Conservation (phyloP, 2,329 filamentous ascomycete genomes). For the Colletotrichum sojae region DNA sequence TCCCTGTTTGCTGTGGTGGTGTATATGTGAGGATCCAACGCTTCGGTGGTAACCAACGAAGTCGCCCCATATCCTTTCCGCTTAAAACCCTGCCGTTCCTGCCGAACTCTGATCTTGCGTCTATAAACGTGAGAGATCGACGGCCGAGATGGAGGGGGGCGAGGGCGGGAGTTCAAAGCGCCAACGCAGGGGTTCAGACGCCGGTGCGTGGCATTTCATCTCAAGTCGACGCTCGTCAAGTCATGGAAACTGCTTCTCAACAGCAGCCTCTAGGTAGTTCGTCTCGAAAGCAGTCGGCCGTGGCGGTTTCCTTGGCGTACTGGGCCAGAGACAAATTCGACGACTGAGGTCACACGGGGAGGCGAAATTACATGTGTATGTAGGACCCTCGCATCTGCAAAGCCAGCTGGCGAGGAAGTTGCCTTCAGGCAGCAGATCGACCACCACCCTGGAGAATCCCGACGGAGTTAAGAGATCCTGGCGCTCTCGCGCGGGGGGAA, state of each 20-base stretch:
- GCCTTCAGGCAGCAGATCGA: no score
- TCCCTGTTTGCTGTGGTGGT: neutral
- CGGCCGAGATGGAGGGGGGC: neutral
- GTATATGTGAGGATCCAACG: neutral
- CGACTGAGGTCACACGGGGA: neutral
- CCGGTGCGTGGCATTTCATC: conserved; percentile 18
- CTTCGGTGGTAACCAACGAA: neutral
- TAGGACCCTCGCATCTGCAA: neutral
- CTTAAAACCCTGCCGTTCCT: conserved; percentile 8
- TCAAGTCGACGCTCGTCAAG: conserved; percentile 8
- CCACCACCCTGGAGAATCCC: no score
- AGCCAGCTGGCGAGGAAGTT: no score
- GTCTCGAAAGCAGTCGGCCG: neutral
- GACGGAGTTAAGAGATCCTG: no score
- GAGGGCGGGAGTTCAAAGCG: conserved; percentile 17
- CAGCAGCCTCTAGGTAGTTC: neutral
- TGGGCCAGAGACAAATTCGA: neutral
- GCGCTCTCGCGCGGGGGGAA: no score
- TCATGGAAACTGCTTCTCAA: neutral
- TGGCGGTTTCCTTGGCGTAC: neutral
- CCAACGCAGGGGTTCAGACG: conserved; percentile 25
- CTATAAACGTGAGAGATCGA: conserved; percentile 1
- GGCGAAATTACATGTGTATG: neutral
- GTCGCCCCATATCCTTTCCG: conserved; percentile 5
- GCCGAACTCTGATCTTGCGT: neutral